Base-by-base conservation (phyloP, 75 land plant species). In the Pinus taeda region DNA sequence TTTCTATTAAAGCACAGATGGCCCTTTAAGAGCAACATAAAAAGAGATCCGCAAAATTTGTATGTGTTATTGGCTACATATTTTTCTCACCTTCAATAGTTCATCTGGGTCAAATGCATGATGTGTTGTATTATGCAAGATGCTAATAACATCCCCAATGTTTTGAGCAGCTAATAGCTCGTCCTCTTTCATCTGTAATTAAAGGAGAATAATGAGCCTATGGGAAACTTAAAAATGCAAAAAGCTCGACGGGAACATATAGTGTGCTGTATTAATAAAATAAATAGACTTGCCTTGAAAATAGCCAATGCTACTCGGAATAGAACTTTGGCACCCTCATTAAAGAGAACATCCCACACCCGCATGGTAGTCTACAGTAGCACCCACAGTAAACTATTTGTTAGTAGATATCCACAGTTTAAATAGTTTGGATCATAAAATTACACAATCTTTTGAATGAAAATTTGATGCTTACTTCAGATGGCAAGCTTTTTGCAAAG, bases 401-500 rank as follows among this genome's bases (percentile, higher is more conserved):
- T 66, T 42, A 11, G 39, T n/a, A 42, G 22, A 69, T 53, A 39
- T 65, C 11, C n/a, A 42, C 42, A 42, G 24, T 17, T 30, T 65
- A 69, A 67, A 39, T 45, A 69, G 7, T 21, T 20, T 20, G 21
- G 3, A 18, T 18, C 72, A 69, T 45, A 20, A 53, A n/a, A 20
- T 2, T 49, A 49, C 55, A 18, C n/a, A 39, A 69, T 20, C 45
- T 69, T 69, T 15, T 39, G 36, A 20, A n/a, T 69, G 72, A 69
- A 69, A 69, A 42, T 42, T 18, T 56, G 36, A 73, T 57, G 20
- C 77, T 65, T 36, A 94, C 98, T 93, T 96, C 99, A 36, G 99
- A 96, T 30, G 99, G 99, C 69, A 96, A 82, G 81, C 99, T 94
- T 78, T 96, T 96, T 17, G 99, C 90, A 75, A 96, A 96, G 55